Percentiles rank a stretch among this genome's conserved stretches.
phyloP scores from a whole-genome alignment of 805 yeast genomes.

The Myxozyma kluyveri region DNA sequence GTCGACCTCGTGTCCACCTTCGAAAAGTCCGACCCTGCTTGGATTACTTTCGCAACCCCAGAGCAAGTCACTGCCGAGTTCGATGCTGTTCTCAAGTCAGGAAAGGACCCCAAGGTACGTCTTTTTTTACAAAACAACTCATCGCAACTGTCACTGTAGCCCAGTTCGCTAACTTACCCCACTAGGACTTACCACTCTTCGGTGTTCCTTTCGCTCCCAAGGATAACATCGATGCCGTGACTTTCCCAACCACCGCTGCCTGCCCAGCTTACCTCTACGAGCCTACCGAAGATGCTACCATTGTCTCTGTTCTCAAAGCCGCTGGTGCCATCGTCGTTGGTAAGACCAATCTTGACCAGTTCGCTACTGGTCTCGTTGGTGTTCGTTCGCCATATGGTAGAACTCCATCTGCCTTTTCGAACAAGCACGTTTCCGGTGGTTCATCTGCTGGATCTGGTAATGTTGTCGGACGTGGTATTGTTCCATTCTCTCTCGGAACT shows the following conservation, averaged over 20 bases:
- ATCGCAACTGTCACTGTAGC: not conserved
- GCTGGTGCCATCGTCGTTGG: slow-evolving; percentile 93
- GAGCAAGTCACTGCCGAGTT: slow-evolving; percentile 74
- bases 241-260: slow-evolving; percentile 87
- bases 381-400: slow-evolving; percentile 92
- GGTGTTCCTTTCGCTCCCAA: slow-evolving; percentile 96
- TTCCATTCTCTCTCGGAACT: slow-evolving; percentile 86
- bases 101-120: slow-evolving; percentile 44
- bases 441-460: slow-evolving; percentile 95
- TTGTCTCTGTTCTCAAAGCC: slow-evolving; percentile 68
- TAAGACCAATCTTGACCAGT: slow-evolving; percentile 93
- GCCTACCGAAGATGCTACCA: slow-evolving; percentile 71
- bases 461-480: slow-evolving; percentile 84
- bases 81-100: slow-evolving; percentile 59
- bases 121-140: not conserved
- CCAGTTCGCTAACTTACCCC: not conserved
- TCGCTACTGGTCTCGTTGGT: slow-evolving; percentile 97
- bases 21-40: slow-evolving; percentile 66
- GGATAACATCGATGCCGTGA: slow-evolving; percentile 88
- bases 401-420: slow-evolving; percentile 74
- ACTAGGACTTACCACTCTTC: slow-evolving; percentile 53
- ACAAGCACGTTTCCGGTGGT: slow-evolving; percentile 86
- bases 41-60: slow-evolving; percentile 75
- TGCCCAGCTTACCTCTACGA: slow-evolving; percentile 78
- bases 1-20: slow-evolving; percentile 39